Conservation (phyloP, 2,329 filamentous ascomycete species). For the Stagonosporopsis rhizophila region DNA sequence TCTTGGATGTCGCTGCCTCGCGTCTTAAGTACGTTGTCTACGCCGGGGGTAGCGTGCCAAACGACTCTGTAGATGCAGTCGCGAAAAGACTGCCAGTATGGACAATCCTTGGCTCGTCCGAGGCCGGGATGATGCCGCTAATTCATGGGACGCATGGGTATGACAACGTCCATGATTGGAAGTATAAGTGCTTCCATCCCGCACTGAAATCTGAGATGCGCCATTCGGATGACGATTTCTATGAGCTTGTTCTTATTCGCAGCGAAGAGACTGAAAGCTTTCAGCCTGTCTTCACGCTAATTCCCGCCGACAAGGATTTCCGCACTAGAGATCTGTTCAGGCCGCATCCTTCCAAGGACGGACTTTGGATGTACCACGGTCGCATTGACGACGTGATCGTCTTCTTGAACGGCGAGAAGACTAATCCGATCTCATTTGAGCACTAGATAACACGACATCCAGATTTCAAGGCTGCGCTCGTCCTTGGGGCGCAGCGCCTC, state of each 20-base stretch:
- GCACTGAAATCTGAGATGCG: background rate
- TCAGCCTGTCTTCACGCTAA: background rate
- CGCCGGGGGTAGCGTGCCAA: slow-evolving; percentile 1
- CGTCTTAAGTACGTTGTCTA: slow-evolving; percentile 1
- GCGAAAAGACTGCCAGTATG: background rate
- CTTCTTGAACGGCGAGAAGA: slow-evolving; percentile 39
- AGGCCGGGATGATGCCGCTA: background rate
- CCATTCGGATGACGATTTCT: slow-evolving; percentile 16
- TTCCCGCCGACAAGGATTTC: background rate
- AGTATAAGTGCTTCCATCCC: background rate
- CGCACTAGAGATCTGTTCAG: background rate
- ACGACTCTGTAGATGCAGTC: background rate
- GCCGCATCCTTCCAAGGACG: background rate
- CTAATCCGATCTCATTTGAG: slow-evolving; percentile 24
- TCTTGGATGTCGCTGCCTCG: background rate
- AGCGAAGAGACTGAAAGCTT: background rate
- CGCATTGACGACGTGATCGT: slow-evolving; percentile 45
- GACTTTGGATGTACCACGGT: slow-evolving; percentile 30
- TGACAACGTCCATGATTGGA: background rate
- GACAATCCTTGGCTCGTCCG: background rate
- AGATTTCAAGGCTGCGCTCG: too few relatives aligned
- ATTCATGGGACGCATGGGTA: background rate
- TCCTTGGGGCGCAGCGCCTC: too few relatives aligned
- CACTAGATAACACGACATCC: slow-evolving; percentile 16
- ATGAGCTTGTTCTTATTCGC: background rate